A percentile compares a stretch with the other conserved stretches of the same genome.
Conservation (phyloP, 345 rosid genomes). For the Ricinus communis region DNA sequence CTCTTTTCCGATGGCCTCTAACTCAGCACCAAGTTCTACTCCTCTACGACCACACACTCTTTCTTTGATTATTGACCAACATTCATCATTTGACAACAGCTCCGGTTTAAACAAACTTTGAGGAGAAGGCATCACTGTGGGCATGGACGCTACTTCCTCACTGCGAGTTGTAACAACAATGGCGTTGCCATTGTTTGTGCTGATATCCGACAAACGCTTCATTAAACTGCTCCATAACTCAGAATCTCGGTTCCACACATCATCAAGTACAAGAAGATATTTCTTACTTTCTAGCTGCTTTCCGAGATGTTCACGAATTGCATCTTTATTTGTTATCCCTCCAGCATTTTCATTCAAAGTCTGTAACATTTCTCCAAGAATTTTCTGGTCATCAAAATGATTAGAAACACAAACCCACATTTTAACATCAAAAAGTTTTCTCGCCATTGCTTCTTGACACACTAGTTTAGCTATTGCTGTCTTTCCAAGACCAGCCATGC, state of each 20-base stretch:
- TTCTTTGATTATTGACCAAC: conserved; percentile 22
- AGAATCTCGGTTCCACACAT: conserved; percentile 22
- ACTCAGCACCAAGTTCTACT: background rate
- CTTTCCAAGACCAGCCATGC: conserved; percentile 35
- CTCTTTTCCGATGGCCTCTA: conserved; percentile 18
- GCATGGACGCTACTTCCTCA: conserved; percentile 1
- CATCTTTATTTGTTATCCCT: background rate
- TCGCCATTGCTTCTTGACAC: background rate
- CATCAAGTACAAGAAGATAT: conserved; percentile 26
- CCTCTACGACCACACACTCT: background rate
- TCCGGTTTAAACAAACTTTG: background rate
- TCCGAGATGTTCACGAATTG: background rate
- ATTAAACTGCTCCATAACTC: conserved; percentile 14
- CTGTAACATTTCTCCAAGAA: conserved; percentile 19
- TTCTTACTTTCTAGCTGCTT: background rate
- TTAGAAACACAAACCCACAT: conserved; percentile 21
- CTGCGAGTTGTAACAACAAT: conserved; percentile 26
- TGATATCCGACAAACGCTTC: background rate
- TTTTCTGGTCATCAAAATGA: background rate
- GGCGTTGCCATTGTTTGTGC: background rate
- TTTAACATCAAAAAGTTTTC: background rate
- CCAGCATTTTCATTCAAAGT: background rate
- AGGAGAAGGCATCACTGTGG: too few species aligned
- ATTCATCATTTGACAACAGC: conserved; percentile 1
- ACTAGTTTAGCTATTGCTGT: conserved; percentile 20